phyloP scores from a whole-genome alignment of 2,329 filamentous ascomycete species.

The Rosellinia necatrix region DNA sequence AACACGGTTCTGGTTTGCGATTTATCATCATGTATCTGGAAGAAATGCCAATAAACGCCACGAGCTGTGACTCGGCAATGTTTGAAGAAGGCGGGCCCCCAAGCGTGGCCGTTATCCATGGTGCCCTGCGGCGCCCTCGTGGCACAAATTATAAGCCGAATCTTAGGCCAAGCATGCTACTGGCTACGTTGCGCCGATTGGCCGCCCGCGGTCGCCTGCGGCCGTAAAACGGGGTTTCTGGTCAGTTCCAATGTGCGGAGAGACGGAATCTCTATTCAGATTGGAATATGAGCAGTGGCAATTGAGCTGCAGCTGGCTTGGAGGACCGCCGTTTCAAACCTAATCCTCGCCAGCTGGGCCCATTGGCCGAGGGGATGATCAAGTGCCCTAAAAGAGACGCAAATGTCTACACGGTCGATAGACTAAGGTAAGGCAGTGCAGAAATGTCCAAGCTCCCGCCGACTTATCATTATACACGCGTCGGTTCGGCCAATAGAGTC shows the following conservation, averaged over 20 bases:
- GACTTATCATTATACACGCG: too few relatives aligned
- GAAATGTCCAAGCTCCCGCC: too few relatives aligned
- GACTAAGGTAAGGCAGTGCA: too few relatives aligned
- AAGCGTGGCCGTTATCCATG: neutral
- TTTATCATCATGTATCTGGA: conserved; percentile 5
- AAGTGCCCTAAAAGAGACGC: neutral
- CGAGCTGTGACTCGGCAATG: conserved; percentile 1
- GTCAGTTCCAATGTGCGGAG: neutral
- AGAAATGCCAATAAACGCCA: neutral
- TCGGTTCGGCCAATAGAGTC: too few relatives aligned
- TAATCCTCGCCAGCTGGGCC: neutral
- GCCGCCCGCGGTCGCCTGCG: too few relatives aligned
- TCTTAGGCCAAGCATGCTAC: neutral
- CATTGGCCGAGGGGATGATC: too few relatives aligned
- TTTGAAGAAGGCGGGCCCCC: neutral
- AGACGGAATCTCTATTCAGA: conserved; percentile 3
- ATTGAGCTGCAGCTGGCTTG: neutral
- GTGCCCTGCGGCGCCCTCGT: neutral
- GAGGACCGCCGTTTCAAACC: conserved; percentile 1
- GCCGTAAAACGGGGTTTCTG: neutral
- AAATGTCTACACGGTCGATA: too few relatives aligned
- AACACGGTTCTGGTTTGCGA: neutral
- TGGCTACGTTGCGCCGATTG: conserved; percentile 5
- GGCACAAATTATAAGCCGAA: conserved; percentile 1
- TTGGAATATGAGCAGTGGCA: neutral